phyloP scores from a whole-genome alignment of 108 stramenopile genomes.

The Discostella stelligeroides region DNA sequence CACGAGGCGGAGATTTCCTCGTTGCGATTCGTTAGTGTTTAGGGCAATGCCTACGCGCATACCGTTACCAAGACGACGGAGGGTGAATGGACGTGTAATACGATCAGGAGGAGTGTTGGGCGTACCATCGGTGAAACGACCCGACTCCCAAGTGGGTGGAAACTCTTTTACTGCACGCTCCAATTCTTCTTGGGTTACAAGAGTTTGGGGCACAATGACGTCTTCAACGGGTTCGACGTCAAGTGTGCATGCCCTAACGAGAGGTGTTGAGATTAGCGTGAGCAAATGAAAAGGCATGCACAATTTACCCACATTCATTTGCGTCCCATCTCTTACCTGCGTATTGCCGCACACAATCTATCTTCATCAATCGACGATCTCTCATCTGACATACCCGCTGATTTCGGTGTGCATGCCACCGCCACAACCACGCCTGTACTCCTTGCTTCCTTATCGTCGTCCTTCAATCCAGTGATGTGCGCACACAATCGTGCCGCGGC shows the following conservation, averaged over 20 bases:
- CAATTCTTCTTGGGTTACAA: slow-evolving; percentile 75
- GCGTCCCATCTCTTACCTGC: slow-evolving; percentile 6
- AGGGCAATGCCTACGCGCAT: slow-evolving; percentile 83
- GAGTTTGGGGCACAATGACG: slow-evolving; percentile 83
- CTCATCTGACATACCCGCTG: slow-evolving; percentile 45
- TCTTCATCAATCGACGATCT: slow-evolving; percentile 72
- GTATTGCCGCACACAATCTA: slow-evolving; percentile 67
- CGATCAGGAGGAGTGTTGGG: slow-evolving; percentile 86
- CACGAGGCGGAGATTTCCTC: slow-evolving; percentile 89
- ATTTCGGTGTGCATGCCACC: slow-evolving; percentile 84
- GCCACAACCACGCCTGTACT: slow-evolving; percentile 74
- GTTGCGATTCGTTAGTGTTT: slow-evolving; percentile 85
- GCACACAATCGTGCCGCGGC: slow-evolving; percentile 93
- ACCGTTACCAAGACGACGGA: slow-evolving; percentile 84
- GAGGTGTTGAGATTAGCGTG: no score
- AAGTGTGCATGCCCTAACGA: slow-evolving; percentile 65
- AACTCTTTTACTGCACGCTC: slow-evolving; percentile 59
- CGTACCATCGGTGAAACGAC: slow-evolving; percentile 86
- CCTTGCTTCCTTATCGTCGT: slow-evolving; percentile 51
- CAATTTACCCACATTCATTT: no score
- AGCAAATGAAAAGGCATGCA: no score
- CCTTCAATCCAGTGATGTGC: slow-evolving; percentile 82
- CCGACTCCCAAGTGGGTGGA: slow-evolving; percentile 76
- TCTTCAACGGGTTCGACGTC: slow-evolving; percentile 87
- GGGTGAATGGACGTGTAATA: slow-evolving; percentile 85